Percentiles rank a stretch among this genome's conserved stretches.
phyloP scores from a whole-genome alignment of 1,284 basidiomycete species.

The Rhodofomes roseus region DNA sequence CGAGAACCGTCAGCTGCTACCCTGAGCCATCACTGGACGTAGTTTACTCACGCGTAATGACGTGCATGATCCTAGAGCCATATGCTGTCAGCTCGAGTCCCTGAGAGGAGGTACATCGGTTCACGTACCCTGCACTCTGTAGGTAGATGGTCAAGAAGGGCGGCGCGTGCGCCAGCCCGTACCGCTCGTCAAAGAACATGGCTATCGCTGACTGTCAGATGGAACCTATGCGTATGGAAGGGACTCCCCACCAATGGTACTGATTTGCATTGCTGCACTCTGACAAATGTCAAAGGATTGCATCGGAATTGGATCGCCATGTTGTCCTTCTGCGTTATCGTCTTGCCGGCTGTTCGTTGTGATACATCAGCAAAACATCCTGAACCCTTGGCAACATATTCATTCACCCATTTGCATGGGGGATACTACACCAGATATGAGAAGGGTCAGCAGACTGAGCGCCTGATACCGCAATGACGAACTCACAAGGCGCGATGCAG shows the following conservation, averaged over 20 bases:
- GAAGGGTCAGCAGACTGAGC: slow-evolving; percentile 4
- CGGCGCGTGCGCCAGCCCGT: slow-evolving; percentile 59
- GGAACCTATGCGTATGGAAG: background rate
- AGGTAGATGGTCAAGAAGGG: slow-evolving; percentile 75
- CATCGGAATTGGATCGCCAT: slow-evolving; percentile 22
- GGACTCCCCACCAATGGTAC: slow-evolving; percentile 52
- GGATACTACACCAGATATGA: slow-evolving; percentile 42
- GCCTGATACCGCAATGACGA: background rate
- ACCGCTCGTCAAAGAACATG: slow-evolving; percentile 55
- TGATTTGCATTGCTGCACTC: slow-evolving; percentile 72
- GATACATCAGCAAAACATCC: background rate
- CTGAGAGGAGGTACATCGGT: background rate
- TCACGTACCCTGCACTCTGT: slow-evolving; percentile 68
- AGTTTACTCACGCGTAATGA: slow-evolving; percentile 54
- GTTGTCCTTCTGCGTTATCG: background rate
- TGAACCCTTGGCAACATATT: too few relatives aligned
- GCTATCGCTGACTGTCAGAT: slow-evolving; percentile 32
- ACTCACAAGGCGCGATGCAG: slow-evolving; percentile 82
- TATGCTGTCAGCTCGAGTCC: slow-evolving; percentile 5
- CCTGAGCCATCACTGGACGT: slow-evolving; percentile 1
- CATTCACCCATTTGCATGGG: slow-evolving; percentile 61
- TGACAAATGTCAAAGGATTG: slow-evolving; percentile 79
- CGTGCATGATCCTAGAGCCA: slow-evolving; percentile 71
- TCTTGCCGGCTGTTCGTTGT: background rate
- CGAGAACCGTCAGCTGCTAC: background rate